Evolutionary conservation across 306 rosid genomes (phyloP), one percentile per base, ranked within the genome.

Genomic region (Ziziphus jujuba): DNA sequence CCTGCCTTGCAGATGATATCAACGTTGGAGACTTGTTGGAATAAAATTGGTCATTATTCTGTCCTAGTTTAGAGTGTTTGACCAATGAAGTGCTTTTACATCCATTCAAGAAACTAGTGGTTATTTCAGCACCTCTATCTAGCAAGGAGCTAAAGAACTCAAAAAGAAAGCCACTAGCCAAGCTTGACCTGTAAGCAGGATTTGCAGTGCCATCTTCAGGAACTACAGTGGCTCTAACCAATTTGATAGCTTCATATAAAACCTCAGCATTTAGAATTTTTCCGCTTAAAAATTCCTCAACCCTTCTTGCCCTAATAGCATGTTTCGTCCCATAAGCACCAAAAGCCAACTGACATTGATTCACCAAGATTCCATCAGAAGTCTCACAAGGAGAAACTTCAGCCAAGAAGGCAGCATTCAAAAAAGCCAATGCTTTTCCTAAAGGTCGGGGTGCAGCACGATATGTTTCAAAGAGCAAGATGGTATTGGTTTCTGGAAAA

Each of bases 371-470:
- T 55, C 83, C 90, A 61, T 74, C 77, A 33, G 84, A 77, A 67
- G 72, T 73, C 11, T 86, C 60, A 73, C 83, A 50, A 20, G 79
- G 75, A 69, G 89, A 90, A 49, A 88, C 75, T 69, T 79, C 80
- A 23, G 79, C 93, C 54, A 90, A 75, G 80, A 93, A 87, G 66
- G 96, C 97, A 54, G 97, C 91, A 80, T 88, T 87, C 61, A 90
- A 69, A 72, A 81, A 82, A 9, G 97, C 72, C 70, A 93, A 79
- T 31, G 91, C 85, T 45, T 88, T 93, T 75, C 97, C 97, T 47
- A 93, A 92, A 7, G 98, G 91, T 48, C 96, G 82, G 17, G 90
- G 89, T 73, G 98, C 80, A 62, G 93, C 88, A 66, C 97, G 81
- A 77, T 84, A 87, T 33, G 90, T 87, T 84, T 93, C 93, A 77